Conservation (phyloP, 2,329 filamentous ascomycete genomes). For the Coniochaeta pulveracea region DNA sequence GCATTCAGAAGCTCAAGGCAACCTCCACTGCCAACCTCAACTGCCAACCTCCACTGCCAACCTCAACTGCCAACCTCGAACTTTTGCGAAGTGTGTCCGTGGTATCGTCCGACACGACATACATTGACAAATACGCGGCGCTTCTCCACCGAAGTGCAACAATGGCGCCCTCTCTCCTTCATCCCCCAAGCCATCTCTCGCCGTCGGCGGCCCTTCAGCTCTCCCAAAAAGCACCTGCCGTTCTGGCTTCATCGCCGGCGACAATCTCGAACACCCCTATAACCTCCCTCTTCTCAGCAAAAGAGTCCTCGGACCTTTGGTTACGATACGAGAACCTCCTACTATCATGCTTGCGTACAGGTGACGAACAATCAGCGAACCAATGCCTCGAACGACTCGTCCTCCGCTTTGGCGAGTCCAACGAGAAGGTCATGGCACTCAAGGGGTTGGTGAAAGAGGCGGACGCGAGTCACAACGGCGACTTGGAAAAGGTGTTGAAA, state of each 20-base stretch:
- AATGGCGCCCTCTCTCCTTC: slow-evolving; percentile 43
- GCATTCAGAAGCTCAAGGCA: too few species aligned
- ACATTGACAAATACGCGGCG: not conserved
- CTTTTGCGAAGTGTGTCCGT: not conserved
- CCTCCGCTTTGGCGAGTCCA: slow-evolving; percentile 68
- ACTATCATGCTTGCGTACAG: slow-evolving; percentile 70
- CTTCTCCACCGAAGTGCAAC: too few species aligned
- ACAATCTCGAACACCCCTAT: slow-evolving; percentile 43
- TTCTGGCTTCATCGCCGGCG: slow-evolving; percentile 42
- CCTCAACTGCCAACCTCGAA: too few species aligned
- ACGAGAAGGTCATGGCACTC: slow-evolving; percentile 79
- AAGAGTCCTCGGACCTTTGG: slow-evolving; percentile 75
- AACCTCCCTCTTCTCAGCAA: slow-evolving; percentile 37
- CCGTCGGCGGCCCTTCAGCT: slow-evolving; percentile 43
- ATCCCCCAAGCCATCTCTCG: slow-evolving; percentile 44
- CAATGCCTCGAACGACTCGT: slow-evolving; percentile 65
- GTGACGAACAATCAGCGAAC: slow-evolving; percentile 69
- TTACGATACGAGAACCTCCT: slow-evolving; percentile 77
- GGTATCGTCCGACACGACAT: not conserved
- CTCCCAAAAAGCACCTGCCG: slow-evolving; percentile 48
- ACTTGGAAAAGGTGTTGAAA: slow-evolving; percentile 58
- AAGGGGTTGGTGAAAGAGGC: slow-evolving; percentile 79
- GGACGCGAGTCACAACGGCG: slow-evolving; percentile 52
- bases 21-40: too few species aligned
- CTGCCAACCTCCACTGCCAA: too few species aligned